These are phyloP conservation scores for Lentinula raphanica DNA, from an alignment of 768 basidiomycete species.

Conservation along the genomic window DNA sequence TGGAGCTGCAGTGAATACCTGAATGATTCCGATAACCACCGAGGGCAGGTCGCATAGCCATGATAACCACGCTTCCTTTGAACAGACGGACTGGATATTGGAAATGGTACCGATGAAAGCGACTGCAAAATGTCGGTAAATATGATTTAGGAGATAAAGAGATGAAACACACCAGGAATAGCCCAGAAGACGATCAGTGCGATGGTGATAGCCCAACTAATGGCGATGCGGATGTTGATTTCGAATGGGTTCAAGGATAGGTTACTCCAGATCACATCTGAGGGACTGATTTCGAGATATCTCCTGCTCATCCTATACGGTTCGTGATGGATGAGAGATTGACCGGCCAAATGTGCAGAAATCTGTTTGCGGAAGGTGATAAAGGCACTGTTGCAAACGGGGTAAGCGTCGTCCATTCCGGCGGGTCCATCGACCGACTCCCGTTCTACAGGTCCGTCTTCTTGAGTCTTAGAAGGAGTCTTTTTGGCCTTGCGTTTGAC, in stretches of 20 bases:
- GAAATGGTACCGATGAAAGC: conserved; percentile 83
- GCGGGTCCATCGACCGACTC: conserved; percentile 19
- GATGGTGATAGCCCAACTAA: conserved; percentile 72
- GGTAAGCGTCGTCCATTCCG: conserved; percentile 33
- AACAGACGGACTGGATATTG: conserved; percentile 70
- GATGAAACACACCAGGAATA: conserved; percentile 56
- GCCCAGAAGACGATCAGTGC: conserved; percentile 86
- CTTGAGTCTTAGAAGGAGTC: conserved; percentile 8
- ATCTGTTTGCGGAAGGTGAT: conserved; percentile 91
- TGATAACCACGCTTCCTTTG: conserved; percentile 59
- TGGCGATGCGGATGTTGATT: conserved; percentile 54
- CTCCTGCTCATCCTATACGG: conserved; percentile 72
- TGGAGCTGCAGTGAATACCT: conserved; percentile 23
- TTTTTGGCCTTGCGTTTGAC: conserved; percentile 4
- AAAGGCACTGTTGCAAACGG: conserved; percentile 69
- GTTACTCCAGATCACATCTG: conserved; percentile 91
- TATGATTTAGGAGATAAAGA: background rate
- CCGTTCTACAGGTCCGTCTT: conserved; percentile 18
- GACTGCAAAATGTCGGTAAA: conserved; percentile 30
- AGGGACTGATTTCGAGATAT: conserved; percentile 74
- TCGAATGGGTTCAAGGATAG: conserved; percentile 89
- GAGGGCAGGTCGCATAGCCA: conserved; percentile 77
- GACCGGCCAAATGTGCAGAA: conserved; percentile 82
- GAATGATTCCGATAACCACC: conserved; percentile 72
- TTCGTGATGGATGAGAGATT: conserved; percentile 71